phyloP scores from a whole-genome alignment of 768 basidiomycete species.

The Piloderma croceum region DNA sequence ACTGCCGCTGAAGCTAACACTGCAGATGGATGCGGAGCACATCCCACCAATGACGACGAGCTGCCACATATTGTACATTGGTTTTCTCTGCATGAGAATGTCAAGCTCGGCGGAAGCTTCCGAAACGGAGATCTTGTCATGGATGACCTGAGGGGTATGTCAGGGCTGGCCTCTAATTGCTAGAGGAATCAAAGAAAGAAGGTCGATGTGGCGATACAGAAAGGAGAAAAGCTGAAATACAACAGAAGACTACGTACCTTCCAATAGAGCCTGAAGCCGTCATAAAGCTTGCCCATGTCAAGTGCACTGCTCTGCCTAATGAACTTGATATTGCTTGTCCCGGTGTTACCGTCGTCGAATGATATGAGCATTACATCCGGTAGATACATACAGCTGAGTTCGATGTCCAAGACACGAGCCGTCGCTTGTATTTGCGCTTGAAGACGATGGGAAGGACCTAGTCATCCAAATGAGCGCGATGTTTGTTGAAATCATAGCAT shows the following conservation, averaged over 20 bases:
- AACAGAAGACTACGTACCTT: conserved; percentile 36
- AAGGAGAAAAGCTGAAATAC: background rate
- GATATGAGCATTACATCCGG: conserved; percentile 74
- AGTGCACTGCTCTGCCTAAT: conserved; percentile 67
- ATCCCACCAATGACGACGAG: conserved; percentile 68
- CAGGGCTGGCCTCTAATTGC: too few relatives aligned
- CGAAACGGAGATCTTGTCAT: conserved; percentile 71
- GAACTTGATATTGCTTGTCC: conserved; percentile 77
- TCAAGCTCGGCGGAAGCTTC: conserved; percentile 70
- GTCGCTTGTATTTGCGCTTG: conserved; percentile 78
- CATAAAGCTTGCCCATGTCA: conserved; percentile 71
- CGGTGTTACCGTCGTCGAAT: conserved; percentile 75
- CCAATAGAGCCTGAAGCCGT: conserved; percentile 71
- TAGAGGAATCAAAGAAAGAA: too few relatives aligned
- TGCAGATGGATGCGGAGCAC: conserved; percentile 72
- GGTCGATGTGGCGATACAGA: background rate
- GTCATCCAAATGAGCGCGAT: too few relatives aligned
- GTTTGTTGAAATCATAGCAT: too few relatives aligned
- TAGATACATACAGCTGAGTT: conserved; percentile 68
- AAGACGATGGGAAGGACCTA: conserved; percentile 75
- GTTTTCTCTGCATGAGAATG: conserved; percentile 60
- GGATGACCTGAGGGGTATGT: conserved; percentile 61
- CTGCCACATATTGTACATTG: conserved; percentile 56
- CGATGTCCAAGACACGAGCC: conserved; percentile 71
- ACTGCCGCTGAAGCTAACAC: conserved; percentile 64